phyloP scores from a whole-genome alignment of 495 filamentous ascomycete genomes.

The Talaromyces liani region DNA sequence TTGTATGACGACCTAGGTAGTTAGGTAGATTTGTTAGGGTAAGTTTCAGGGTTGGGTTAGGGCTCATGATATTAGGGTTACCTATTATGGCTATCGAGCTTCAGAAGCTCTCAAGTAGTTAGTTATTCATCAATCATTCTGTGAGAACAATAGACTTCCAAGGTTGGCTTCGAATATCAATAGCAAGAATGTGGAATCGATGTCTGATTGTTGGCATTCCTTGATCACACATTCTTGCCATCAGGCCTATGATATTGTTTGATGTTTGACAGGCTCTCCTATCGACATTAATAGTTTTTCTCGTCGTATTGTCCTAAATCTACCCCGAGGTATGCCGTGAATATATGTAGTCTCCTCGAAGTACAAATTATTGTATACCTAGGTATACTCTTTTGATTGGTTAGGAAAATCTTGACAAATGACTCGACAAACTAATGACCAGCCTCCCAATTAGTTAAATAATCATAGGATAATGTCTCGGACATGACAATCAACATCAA shows the following conservation, averaged over 20 bases:
- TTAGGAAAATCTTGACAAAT: neutral
- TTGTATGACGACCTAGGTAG: neutral
- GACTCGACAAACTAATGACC: neutral
- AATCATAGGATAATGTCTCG: neutral
- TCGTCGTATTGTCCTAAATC: too few species aligned
- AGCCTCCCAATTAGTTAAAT: neutral
- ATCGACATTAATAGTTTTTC: neutral
- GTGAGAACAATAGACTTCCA: neutral
- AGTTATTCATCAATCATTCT: too few species aligned
- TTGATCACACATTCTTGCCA: neutral
- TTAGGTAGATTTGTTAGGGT: neutral
- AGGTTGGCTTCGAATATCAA: neutral
- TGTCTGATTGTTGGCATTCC: neutral
- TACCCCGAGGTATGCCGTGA: neutral
- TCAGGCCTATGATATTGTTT: too few species aligned
- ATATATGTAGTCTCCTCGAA: neutral
- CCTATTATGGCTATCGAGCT: neutral
- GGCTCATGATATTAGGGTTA: neutral
- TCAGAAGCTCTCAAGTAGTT: neutral
- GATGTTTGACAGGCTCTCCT: neutral
- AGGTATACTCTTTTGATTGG: neutral
- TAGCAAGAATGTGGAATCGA: neutral
- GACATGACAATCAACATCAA: neutral
- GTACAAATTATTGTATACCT: neutral
- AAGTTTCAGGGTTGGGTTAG: neutral